Percentiles rank a stretch among this genome's conserved stretches.
Conservation (phyloP, 2,329 filamentous ascomycete species). For the Trichoderma sp. region DNA sequence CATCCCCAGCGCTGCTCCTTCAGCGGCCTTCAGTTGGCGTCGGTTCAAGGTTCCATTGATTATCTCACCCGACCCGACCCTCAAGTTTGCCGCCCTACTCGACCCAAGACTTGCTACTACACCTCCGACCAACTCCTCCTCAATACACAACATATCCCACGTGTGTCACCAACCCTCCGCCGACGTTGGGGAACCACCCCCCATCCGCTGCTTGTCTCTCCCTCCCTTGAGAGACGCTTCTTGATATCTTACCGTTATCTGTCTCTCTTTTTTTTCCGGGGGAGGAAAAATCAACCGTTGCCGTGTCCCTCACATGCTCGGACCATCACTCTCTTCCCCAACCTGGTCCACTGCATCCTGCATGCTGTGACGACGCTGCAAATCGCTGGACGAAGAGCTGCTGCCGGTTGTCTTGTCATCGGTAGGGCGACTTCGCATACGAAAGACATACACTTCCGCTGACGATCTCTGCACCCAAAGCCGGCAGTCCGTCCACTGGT, state of each 20-base stretch:
- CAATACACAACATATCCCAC: background rate
- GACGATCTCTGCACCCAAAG: background rate
- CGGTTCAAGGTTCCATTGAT: too few relatives aligned
- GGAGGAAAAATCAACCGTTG: too few relatives aligned
- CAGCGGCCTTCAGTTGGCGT: too few relatives aligned
- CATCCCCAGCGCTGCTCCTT: too few relatives aligned
- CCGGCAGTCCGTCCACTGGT: too few relatives aligned
- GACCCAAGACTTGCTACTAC: too few relatives aligned
- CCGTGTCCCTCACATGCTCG: slow-evolving; percentile 3
- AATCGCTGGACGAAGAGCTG: background rate
- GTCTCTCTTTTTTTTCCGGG: background rate
- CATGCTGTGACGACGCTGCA: background rate
- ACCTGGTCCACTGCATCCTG: slow-evolving; percentile 6
- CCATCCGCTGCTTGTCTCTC: slow-evolving; percentile 10
- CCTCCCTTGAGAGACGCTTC: slow-evolving; percentile 9
- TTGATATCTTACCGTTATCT: background rate
- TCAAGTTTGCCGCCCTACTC: background rate
- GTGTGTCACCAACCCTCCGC: slow-evolving; percentile 6
- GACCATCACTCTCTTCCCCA: slow-evolving; percentile 8
- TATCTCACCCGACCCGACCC: too few relatives aligned
- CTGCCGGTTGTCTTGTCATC: too few relatives aligned
- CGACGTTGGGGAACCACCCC: background rate
- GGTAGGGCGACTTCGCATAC: background rate
- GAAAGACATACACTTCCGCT: background rate
- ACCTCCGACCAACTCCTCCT: background rate